phyloP scores from a whole-genome alignment of 345 rosid species.

The Lumnitzera racemosa region DNA sequence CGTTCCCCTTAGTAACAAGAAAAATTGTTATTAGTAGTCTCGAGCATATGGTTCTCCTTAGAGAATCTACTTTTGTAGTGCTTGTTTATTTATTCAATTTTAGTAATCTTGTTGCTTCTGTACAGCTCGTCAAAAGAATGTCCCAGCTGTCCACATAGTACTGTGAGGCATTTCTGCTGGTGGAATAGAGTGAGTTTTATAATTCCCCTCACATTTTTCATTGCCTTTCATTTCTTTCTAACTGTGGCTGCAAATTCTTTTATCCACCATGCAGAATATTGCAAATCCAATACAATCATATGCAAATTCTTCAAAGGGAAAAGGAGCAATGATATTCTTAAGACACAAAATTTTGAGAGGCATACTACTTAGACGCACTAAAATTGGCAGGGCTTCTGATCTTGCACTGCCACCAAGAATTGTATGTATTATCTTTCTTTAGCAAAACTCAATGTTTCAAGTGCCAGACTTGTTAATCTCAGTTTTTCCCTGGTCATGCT shows the following conservation, averaged over 20 bases:
- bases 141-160: conserved; percentile 62
- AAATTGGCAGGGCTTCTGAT: conserved; percentile 93
- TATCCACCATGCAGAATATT: conserved; percentile 39
- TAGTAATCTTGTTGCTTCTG: conserved; percentile 5
- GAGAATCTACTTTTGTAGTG: too few relatives aligned
- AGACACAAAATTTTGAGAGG: conserved; percentile 71
- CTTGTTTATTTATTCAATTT: conserved; percentile 6
- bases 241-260: background rate
- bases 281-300: conserved; percentile 59
- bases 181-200: conserved; percentile 79
- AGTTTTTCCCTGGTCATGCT: background rate
- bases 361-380: conserved; percentile 79
- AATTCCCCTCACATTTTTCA: background rate
- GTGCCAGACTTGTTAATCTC: background rate
- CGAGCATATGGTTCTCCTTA: too few relatives aligned
- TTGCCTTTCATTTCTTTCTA: background rate
- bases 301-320: conserved; percentile 40
- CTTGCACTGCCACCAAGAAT: conserved; percentile 97
- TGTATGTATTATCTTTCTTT: conserved; percentile 31
- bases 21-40: too few relatives aligned
- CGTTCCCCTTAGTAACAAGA: too few relatives aligned
- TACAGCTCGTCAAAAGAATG: conserved; percentile 54
- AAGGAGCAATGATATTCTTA: conserved; percentile 83
- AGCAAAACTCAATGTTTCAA: conserved; percentile 5
- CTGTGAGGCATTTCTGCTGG: conserved; percentile 97